Evolutionary conservation across 2,329 filamentous ascomycete species (phyloP), one percentile per base, ranked within the genome.

Genomic region (Exophiala phaeomuriformis): DNA sequence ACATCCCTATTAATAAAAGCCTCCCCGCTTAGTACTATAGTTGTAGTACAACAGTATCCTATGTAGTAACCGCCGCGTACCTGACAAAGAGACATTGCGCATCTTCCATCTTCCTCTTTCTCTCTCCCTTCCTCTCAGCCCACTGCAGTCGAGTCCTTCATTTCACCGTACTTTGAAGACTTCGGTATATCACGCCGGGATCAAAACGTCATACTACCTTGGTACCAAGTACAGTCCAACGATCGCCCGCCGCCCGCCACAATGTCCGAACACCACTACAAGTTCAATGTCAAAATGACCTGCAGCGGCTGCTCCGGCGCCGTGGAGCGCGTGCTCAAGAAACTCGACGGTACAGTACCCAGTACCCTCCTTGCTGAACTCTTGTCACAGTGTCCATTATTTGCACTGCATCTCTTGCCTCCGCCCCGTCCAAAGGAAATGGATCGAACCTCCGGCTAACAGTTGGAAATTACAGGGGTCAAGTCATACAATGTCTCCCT

Each of bases 291-390:
- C 71, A 79, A 77, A 72, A 98, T 98, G 93, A 86, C 78, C 78
- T 98, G 93, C 76, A 83, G 88, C 69, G 93, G 93, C 71, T 98
- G 93, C 84, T 96, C 90, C 43, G 90, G 90, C 66, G 93, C 93
- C 63, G 80, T 98, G 42, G 87, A 95, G 73, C 82, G 90, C 49
- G 90, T 96, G 43, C 82, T 98, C 61, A 91, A 88, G 77, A 95
- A 89, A 76, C 83, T 95, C 2, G 86, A 94, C 19, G 90, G 90
- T 95, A 68, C 46, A 30, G 49, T 30, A 9, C 33, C 43, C 46
- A 41, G 40, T 51, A 33, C 44, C 19, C 19, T 19, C 19, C 19
- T 19, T 19, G 19, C 19, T 19, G 19, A 19, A 19, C 19, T 19
- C 19, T 19, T 19, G 19, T 19, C 19, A 19, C 19, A 19, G 19